These are phyloP conservation scores for Backusella morwellensis DNA, from an alignment of 192 early-diverging fungal genomes.

Conservation along the genomic window DNA sequence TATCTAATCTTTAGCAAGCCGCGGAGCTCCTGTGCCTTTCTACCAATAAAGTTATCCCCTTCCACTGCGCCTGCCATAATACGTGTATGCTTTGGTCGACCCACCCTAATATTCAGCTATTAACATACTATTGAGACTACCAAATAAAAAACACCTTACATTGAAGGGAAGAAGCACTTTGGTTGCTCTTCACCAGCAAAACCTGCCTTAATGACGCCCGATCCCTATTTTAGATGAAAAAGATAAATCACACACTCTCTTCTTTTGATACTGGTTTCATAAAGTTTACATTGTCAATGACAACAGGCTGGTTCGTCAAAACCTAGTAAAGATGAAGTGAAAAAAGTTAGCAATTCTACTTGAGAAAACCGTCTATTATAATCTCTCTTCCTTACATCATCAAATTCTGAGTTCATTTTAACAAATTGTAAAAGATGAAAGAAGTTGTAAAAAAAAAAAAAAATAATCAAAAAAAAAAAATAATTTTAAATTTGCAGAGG, in stretches of 20 bases:
- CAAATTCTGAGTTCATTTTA: slow-evolving; percentile 23
- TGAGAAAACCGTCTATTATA: neutral
- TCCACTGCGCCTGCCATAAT: slow-evolving; percentile 99
- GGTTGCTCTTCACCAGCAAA: slow-evolving; percentile 98
- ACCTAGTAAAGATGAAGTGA: slow-evolving; percentile 43
- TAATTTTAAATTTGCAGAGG: neutral
- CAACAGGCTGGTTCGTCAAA: slow-evolving; percentile 96
- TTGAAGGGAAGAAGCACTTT: slow-evolving; percentile 93
- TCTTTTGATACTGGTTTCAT: neutral
- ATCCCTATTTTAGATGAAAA: slow-evolving; percentile 67
- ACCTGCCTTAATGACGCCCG: slow-evolving; percentile 98
- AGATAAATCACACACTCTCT: neutral
- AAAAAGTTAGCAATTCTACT: neutral
- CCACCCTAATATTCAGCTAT: slow-evolving; percentile 57
- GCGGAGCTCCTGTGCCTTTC: slow-evolving; percentile 92
- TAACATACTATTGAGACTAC: too few species aligned
- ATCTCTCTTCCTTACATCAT: slow-evolving; percentile 11
- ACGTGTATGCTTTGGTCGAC: slow-evolving; percentile 93
- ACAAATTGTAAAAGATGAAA: neutral
- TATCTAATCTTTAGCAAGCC: slow-evolving; percentile 94
- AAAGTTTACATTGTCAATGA: slow-evolving; percentile 92
- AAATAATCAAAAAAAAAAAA: neutral
- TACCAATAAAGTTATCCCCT: slow-evolving; percentile 93
- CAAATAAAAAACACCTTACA: slow-evolving; percentile 40
- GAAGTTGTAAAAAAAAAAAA: neutral